Evolutionary conservation across 2,329 filamentous ascomycete species (phyloP), one percentile per base, ranked within the genome.

Genomic region (Aschersonia sp.): DNA sequence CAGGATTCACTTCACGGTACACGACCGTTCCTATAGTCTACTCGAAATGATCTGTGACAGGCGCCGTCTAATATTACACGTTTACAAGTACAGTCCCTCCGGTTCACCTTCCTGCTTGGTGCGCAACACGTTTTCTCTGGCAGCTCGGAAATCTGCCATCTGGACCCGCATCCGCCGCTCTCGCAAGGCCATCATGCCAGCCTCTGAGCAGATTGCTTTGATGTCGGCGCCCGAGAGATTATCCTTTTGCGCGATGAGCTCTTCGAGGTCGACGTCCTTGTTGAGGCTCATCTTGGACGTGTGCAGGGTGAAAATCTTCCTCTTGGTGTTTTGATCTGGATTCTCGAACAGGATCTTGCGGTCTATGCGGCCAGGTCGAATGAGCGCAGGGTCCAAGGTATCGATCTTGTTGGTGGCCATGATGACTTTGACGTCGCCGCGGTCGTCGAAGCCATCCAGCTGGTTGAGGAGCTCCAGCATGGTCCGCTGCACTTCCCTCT

Each of bases 401-500:
- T 98, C 94, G 56, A 98, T 98, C 79, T 98, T 98, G 81, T 98
- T 98, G 55, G 92, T 98, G 10, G 92, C 94, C 89, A 98, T 97
- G 66, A 98, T 90, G 52, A 98, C 92, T 74, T 98, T 98, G 67
- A 98, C 90, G 62, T 98, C 92, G 56, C 92, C 94, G 51, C 92
- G 86, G 66, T 98, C 94, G 62, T 98, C 92, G 69, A 98, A 98
- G 59, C 92, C 92, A 63, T 98, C 92, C 7, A 98, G 81, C 71
- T 98, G 92, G 68, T 98, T 98, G 41, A 98, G 81, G 47, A 98
- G 78, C 62, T 98, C 92, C 66, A 98, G 72, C 92, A 98, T 98
- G 45, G 92, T 98, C 65, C 92, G 83, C 71, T 98, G 92, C 40
- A 98, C 87, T 66, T 98, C 92, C 56, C 90, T 84, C 66, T 98